These are phyloP conservation scores for Neonectria neomacrospora DNA, from an alignment of 2,329 filamentous ascomycete genomes.

Conservation along the genomic window DNA sequence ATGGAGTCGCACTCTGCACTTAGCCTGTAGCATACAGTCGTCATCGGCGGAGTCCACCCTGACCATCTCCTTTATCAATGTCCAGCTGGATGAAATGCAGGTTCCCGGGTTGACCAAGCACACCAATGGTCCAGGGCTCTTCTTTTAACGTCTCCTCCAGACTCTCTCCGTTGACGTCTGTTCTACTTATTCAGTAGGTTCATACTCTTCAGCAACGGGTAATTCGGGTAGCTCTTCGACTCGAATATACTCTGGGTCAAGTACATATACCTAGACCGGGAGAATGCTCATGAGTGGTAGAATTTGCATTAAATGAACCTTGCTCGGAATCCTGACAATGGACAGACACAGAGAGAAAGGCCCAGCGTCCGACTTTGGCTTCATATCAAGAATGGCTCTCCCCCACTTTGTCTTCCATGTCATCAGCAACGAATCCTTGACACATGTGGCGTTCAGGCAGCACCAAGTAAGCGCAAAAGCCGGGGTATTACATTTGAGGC, in stretches of 20 bases:
- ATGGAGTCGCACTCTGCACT: neutral
- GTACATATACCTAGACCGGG: too few relatives aligned
- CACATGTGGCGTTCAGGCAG: neutral
- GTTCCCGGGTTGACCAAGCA: neutral
- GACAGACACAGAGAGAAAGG: too few relatives aligned
- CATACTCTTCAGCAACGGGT: too few relatives aligned
- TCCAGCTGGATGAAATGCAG: constrained; percentile 15
- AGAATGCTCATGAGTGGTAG: too few relatives aligned
- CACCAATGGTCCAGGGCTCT: constrained; percentile 25
- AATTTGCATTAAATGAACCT: too few relatives aligned
- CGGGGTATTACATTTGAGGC: neutral
- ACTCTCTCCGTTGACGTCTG: neutral
- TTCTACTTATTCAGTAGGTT: neutral
- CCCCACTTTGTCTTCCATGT: too few relatives aligned
- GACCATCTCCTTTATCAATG: neutral
- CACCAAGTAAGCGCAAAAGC: neutral
- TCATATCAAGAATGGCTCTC: too few relatives aligned
- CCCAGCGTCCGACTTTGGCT: too few relatives aligned
- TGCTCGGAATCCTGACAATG: too few relatives aligned
- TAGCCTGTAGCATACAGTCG: neutral
- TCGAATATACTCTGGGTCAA: too few relatives aligned
- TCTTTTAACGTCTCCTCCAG: constrained; percentile 11
- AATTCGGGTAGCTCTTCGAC: neutral
- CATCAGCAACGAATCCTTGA: too few relatives aligned
- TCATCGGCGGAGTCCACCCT: neutral